Evolutionary conservation across 148 eudicot species (phyloP).

Genomic region (Persicaria maculosa): DNA sequence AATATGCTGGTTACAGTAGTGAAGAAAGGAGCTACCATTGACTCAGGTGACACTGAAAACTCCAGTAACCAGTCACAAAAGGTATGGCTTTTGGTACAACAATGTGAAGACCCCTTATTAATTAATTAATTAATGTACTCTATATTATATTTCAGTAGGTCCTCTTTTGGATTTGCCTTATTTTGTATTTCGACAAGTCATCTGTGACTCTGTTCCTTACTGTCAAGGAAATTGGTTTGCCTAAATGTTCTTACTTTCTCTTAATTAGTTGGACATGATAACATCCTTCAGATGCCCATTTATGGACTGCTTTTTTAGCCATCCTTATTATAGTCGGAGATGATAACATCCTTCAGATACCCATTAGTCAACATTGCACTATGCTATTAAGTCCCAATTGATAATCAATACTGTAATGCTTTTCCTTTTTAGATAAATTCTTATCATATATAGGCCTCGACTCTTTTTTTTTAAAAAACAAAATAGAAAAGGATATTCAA

Average conservation of each 20-base stretch:
- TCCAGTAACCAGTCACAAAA: conserved; percentile 33
- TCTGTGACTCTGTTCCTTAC: not conserved
- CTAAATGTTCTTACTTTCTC: not conserved
- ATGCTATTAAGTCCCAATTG: not conserved
- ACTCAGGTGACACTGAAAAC: conserved; percentile 32
- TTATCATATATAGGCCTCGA: not conserved
- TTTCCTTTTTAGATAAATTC: not conserved
- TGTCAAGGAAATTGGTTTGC: not conserved
- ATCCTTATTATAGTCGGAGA: not conserved
- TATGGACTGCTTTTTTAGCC: not conserved
- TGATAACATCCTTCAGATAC: not conserved
- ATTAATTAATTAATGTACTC: not conserved
- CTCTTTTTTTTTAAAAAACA: not conserved
- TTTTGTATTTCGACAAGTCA: not conserved
- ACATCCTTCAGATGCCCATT: not conserved
- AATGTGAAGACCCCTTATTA: too few species aligned
- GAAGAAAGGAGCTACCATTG: conserved; percentile 24
- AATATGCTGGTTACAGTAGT: conserved; percentile 58
- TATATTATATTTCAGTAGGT: not conserved
- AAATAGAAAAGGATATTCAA: not conserved
- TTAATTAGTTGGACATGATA: not conserved
- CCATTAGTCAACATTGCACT: not conserved
- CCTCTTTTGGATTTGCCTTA: not conserved
- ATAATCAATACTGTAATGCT: not conserved
- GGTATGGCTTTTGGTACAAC: conserved; percentile 27